A percentile compares a stretch with the other conserved stretches of the same genome.
phyloP scores from a whole-genome alignment of 2,329 filamentous ascomycete genomes.

The Cadophora gregata region DNA sequence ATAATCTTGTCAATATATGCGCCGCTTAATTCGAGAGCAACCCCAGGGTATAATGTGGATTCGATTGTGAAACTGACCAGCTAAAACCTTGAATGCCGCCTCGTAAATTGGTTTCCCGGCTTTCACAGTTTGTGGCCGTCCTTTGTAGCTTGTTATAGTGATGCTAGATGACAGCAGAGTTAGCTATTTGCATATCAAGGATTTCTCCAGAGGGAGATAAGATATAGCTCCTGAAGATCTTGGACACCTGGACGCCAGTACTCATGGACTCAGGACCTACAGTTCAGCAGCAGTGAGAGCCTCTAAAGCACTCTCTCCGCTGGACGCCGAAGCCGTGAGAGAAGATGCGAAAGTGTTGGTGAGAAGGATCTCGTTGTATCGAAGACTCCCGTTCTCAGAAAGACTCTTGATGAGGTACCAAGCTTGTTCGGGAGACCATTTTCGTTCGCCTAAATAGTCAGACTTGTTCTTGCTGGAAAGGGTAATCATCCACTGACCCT shows the following conservation, averaged over 20 bases:
- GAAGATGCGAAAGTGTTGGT: slow-evolving; percentile 74
- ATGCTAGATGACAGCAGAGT: slow-evolving; percentile 53
- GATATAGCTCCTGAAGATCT: background rate
- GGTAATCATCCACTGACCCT: slow-evolving; percentile 31
- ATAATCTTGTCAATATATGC: too few relatives aligned
- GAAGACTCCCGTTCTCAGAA: slow-evolving; percentile 68
- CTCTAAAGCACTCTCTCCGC: slow-evolving; percentile 78
- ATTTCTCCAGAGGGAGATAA: background rate
- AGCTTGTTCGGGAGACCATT: slow-evolving; percentile 85
- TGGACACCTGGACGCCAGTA: background rate
- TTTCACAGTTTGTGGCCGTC: slow-evolving; percentile 77
- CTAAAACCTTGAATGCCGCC: slow-evolving; percentile 77
- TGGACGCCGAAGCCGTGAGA: slow-evolving; percentile 52
- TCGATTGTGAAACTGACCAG: background rate
- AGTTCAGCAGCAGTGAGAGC: slow-evolving; percentile 85
- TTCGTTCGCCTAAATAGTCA: slow-evolving; percentile 48
- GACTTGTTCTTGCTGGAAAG: too few relatives aligned
- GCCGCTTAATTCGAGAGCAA: too few relatives aligned
- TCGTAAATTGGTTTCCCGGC: slow-evolving; percentile 87
- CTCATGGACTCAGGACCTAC: background rate
- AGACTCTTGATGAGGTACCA: slow-evolving; percentile 88
- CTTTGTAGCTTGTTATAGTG: slow-evolving; percentile 72
- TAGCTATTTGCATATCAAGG: background rate
- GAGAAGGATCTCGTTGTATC: slow-evolving; percentile 86
- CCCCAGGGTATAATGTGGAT: background rate